Evolutionary conservation across 2,329 filamentous ascomycete species (phyloP), one percentile per base, ranked within the genome.

Genomic region (Cyclaneusma minus): DNA sequence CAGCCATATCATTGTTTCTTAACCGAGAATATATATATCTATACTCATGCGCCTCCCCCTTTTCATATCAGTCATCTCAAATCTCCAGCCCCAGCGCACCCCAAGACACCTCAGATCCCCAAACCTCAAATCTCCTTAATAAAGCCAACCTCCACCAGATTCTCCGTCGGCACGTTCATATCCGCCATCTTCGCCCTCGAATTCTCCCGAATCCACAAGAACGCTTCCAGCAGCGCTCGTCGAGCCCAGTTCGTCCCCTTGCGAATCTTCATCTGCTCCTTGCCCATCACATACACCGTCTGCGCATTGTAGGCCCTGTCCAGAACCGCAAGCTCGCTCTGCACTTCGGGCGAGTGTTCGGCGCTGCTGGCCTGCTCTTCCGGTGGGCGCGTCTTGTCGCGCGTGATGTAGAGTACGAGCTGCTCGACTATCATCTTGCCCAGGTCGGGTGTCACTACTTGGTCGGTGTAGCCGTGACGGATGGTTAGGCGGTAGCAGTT

Each of bases 401-500:
- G 45, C 1, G 58, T 50, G 16, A 73, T 48, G 30, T 57, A 65
- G 6, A 53, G 43, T 16, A 60, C 56, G 13, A 78, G 52, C 31
- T 78, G 62, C 29, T 73, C 42, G 27, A 64, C 63, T 16, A 81
- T 60, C 2, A 75, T 43, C 1, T 56, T 51, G 1, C 60, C 72
- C 5, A 83, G 56, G 30, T 78, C 65, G 0, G 65, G 66, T 0
- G 65, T 73, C 23, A 83, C 60, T 15, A 81, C 63, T 34, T 76
- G 64, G 38, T 84, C 78, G 48, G 67, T 76, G 46, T 77, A 84
- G 2, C 78, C 78, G 40, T 82, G 72, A 8, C 76, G 66, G 3
- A 80, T 58, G 3, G 76, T 67, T 6, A 83, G 55, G 3, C 74
- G 65, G 43, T 81, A 83, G 37, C 70, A 74, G 16, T 70, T 64